Conservation (phyloP, 192 early-diverging fungal species). For the Cladochytrium replicatum region DNA sequence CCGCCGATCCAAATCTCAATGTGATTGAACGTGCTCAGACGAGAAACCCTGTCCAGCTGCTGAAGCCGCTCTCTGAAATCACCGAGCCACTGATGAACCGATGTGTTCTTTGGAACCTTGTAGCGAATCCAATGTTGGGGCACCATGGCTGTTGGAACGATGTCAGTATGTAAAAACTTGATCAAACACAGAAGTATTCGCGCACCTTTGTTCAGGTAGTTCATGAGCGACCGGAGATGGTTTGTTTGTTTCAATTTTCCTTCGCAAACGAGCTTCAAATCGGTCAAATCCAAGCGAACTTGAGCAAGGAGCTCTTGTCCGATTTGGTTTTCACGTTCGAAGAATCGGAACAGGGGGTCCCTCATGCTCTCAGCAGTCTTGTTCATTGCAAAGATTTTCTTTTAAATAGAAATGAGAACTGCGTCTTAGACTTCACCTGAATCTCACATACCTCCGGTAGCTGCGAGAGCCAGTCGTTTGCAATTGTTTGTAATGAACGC, state of each 20-base stretch:
- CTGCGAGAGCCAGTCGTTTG: slow-evolving; percentile 44
- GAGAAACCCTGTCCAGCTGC: slow-evolving; percentile 44
- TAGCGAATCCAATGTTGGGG: slow-evolving; percentile 63
- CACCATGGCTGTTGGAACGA: slow-evolving; percentile 40
- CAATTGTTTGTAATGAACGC: slow-evolving; percentile 44
- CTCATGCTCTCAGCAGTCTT: slow-evolving; percentile 26
- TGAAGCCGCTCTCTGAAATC: slow-evolving; percentile 63
- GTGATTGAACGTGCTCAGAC: slow-evolving; percentile 3
- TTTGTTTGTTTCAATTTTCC: slow-evolving; percentile 84
- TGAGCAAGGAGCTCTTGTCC: slow-evolving; percentile 44
- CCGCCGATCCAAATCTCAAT: slow-evolving; percentile 72
- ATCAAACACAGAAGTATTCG: background rate
- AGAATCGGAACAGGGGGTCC: slow-evolving; percentile 72
- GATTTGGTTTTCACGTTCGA: slow-evolving; percentile 67
- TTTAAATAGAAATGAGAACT: slow-evolving; percentile 6
- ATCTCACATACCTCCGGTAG: slow-evolving; percentile 41
- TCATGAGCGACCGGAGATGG: slow-evolving; percentile 61
- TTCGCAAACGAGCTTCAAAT: slow-evolving; percentile 54
- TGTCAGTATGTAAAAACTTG: background rate
- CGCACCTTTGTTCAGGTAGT: slow-evolving; percentile 51
- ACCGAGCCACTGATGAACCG: slow-evolving; percentile 58
- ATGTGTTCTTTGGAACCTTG: slow-evolving; percentile 46
- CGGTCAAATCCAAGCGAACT: slow-evolving; percentile 57
- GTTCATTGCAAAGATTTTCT: slow-evolving; percentile 13
- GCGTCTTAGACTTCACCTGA: background rate